phyloP scores from a whole-genome alignment of 805 yeast species.

The Wickerhamomyces ciferrii region DNA sequence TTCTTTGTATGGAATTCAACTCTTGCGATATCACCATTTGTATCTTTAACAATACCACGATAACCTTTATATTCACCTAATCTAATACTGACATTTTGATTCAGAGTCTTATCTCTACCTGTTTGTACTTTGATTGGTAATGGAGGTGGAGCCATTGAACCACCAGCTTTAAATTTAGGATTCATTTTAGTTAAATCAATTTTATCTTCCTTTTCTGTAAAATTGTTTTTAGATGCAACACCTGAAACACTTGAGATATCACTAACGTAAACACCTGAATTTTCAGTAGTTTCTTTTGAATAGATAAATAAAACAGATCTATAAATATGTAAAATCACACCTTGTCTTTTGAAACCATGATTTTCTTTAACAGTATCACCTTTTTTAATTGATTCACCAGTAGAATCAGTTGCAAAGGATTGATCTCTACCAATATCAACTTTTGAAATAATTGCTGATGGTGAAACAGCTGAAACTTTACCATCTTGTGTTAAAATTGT shows the following conservation, averaged over 20 bases:
- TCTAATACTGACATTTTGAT: conserved; percentile 80
- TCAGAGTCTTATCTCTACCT: conserved; percentile 78
- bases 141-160: conserved; percentile 54
- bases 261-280: conserved; percentile 87
- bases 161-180: conserved; percentile 55
- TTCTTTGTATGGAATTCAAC: conserved; percentile 91
- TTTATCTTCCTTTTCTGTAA: conserved; percentile 35
- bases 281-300: conserved; percentile 73
- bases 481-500: conserved; percentile 82
- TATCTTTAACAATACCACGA: conserved; percentile 88
- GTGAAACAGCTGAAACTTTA: conserved; percentile 61
- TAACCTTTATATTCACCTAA: conserved; percentile 94
- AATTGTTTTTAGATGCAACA: conserved; percentile 76
- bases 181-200: conserved; percentile 83
- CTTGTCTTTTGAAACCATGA: conserved; percentile 82
- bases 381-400: conserved; percentile 78
- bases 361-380: conserved; percentile 92
- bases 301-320: conserved; percentile 75
- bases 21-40: conserved; percentile 87
- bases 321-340: conserved; percentile 81
- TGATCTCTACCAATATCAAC: conserved; percentile 60
- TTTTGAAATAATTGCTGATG: conserved; percentile 79
- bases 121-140: conserved; percentile 46
- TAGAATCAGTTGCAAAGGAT: conserved; percentile 79
- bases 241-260: conserved; percentile 74